Evolutionary conservation across 306 rosid species (phyloP).

Genomic region (Cucumis melo): DNA sequence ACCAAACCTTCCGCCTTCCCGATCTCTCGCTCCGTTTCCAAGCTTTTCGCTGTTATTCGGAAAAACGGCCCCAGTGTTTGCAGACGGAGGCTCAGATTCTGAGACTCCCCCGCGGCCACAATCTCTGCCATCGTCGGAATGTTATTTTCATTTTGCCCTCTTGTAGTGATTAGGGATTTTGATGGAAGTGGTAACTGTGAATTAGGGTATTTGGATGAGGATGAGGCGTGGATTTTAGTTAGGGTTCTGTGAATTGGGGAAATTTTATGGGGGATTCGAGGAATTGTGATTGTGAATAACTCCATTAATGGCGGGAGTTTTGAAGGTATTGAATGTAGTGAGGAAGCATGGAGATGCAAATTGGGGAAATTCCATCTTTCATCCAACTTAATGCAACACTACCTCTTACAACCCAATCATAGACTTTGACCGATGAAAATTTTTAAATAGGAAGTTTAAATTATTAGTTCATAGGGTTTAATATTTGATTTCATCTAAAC

Average conservation of each 20-base stretch:
- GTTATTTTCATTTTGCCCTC: not conserved
- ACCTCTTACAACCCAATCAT: no score
- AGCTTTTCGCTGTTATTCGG: constrained; percentile 64
- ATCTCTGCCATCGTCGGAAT: constrained; percentile 69
- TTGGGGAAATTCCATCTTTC: no score
- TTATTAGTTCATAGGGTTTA: no score
- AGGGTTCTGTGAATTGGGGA: not conserved
- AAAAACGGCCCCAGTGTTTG: constrained; percentile 77
- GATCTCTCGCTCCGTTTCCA: constrained; percentile 36
- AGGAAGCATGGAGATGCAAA: not conserved
- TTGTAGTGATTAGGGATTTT: no score
- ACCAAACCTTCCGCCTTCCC: constrained; percentile 75
- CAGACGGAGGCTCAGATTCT: constrained; percentile 53
- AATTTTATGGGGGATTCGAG: not conserved
- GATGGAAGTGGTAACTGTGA: not conserved
- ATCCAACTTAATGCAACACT: no score
- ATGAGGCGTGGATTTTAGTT: not conserved
- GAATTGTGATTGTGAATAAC: not conserved
- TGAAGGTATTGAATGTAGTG: not conserved
- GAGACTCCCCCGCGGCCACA: constrained; percentile 40
- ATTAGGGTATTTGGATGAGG: not conserved
- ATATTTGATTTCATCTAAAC: no score
- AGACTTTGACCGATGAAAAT: no score
- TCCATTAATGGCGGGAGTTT: not conserved
- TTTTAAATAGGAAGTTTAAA: no score